Percentiles rank a stretch among this genome's conserved stretches.
Conservation (phyloP, 2,329 filamentous ascomycete genomes). For the Aspergillus sp. region DNA sequence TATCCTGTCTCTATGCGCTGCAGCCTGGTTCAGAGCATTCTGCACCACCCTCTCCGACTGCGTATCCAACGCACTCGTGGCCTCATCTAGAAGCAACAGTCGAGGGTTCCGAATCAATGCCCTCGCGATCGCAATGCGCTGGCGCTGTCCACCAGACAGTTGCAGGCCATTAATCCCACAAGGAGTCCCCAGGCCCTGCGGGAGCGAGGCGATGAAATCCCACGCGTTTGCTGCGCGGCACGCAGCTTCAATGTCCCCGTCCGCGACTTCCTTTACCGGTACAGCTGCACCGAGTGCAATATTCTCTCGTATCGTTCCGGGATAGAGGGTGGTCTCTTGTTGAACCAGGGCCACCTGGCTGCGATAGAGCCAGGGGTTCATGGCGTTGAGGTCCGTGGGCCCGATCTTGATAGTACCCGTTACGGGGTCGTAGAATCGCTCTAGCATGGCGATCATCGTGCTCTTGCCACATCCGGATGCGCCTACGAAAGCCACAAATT, state of each 20-base stretch:
- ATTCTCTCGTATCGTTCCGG: slow-evolving; percentile 68
- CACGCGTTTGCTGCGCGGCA: slow-evolving; percentile 47
- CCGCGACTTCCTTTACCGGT: slow-evolving; percentile 20
- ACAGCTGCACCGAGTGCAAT: slow-evolving; percentile 36
- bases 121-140: slow-evolving; percentile 55
- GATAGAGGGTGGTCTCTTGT: slow-evolving; percentile 72
- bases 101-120: slow-evolving; percentile 51
- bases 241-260: slow-evolving; percentile 31
- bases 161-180: slow-evolving; percentile 54
- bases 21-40: slow-evolving; percentile 18
- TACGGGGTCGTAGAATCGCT: slow-evolving; percentile 68
- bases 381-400: slow-evolving; percentile 55
- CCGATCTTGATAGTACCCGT: slow-evolving; percentile 66
- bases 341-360: slow-evolving; percentile 67
- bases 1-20: slow-evolving; percentile 26
- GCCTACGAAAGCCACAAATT: slow-evolving; percentile 57
- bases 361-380: slow-evolving; percentile 65
- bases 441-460: slow-evolving; percentile 62
- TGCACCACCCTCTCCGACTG: slow-evolving; percentile 46
- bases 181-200: slow-evolving; percentile 51
- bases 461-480: slow-evolving; percentile 63
- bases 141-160: slow-evolving; percentile 56
- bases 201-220: slow-evolving; percentile 51
- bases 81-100: slow-evolving; percentile 50
- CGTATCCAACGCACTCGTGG: slow-evolving; percentile 39